Evolutionary conservation across 2,329 filamentous ascomycete species (phyloP), one percentile per base, ranked within the genome.

Genomic region (Coniosporium tulheliwenetii): DNA sequence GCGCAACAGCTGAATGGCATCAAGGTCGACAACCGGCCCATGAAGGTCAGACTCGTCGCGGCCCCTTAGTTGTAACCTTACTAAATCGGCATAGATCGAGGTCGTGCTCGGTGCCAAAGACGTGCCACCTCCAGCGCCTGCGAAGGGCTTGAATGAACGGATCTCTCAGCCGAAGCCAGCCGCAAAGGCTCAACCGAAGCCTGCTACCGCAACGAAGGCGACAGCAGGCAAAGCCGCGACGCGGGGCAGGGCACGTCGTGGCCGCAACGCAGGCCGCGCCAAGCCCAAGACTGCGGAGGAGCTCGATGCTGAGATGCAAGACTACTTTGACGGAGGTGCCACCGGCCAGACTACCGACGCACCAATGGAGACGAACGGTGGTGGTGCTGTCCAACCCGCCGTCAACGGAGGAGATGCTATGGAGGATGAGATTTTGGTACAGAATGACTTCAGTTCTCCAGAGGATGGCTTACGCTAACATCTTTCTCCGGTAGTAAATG

Each of bases 221-320:
- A 64, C 66, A 36, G 52, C 47, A 36, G 48, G 41, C 16, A 62
- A 57, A 37, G 63, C 63, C 37, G 64, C 58, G 38, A 61, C 64
- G 38, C 67, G 66, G 41, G 67, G 65, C 46, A 71, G 71, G 61
- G 73, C 70, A 58, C 63, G 65, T 43, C 67, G 68, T 46, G 67
- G 62, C 35, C 77, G 78, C 50, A 80, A 67, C 54, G 67, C 71
- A 48, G 81, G 52, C 71, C 81, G 50, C 65, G 78, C 54, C 70
- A 93, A 77, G 63, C 65, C 70, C 67, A 96, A 96, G 82, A 93
- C 86, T 0, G 78, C 81, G 1, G 89, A 94, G 59, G 87, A 98
- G 66, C 77, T 98, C 19, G 91, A 98, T 60, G 86, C 85, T 4
- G 91, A 98, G 62, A 98, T 98, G 91, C 79, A 77, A 14, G 91